These are phyloP conservation scores for Wickerhamiella brachini DNA, from an alignment of 805 yeast genomes.

Conservation along the genomic window DNA sequence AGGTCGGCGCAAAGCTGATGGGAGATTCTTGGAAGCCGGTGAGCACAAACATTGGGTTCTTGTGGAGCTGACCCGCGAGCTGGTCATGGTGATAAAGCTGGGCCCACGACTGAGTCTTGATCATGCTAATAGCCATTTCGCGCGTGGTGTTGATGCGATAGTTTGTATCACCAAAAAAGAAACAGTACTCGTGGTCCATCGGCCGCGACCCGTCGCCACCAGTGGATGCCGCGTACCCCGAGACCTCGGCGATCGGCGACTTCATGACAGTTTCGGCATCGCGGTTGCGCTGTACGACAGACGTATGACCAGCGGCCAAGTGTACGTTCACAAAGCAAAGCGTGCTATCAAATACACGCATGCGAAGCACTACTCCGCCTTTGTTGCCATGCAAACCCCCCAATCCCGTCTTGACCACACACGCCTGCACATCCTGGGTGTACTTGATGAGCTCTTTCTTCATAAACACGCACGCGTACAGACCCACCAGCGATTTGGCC, in stretches of 20 bases:
- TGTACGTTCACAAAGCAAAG: slow-evolving; percentile 77
- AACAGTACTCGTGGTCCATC: slow-evolving; percentile 65
- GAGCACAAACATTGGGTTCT: slow-evolving; percentile 43
- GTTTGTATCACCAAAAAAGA: slow-evolving; percentile 92
- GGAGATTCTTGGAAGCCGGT: slow-evolving; percentile 73
- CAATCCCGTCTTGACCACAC: slow-evolving; percentile 78
- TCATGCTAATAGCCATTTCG: slow-evolving; percentile 49
- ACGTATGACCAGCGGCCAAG: slow-evolving; percentile 83
- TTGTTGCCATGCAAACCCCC: slow-evolving; percentile 73
- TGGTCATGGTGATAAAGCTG: slow-evolving; percentile 64
- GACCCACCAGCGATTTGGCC: slow-evolving; percentile 78
- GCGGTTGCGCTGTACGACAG: slow-evolving; percentile 69
- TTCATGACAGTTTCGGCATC: slow-evolving; percentile 66
- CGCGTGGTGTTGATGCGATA: slow-evolving; percentile 63
- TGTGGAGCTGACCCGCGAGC: slow-evolving; percentile 62
- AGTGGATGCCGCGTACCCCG: neutral
- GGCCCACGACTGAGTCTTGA: slow-evolving; percentile 34
- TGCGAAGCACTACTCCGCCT: slow-evolving; percentile 66
- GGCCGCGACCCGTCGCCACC: slow-evolving; percentile 23
- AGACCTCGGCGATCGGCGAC: slow-evolving; percentile 16
- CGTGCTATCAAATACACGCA: slow-evolving; percentile 49
- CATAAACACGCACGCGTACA: slow-evolving; percentile 55
- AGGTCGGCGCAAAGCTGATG: slow-evolving; percentile 78
- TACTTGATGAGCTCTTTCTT: slow-evolving; percentile 37
- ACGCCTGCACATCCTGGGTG: slow-evolving; percentile 51